phyloP scores from a whole-genome alignment of 2,329 filamentous ascomycete genomes.

The Thielaviopsis populi region DNA sequence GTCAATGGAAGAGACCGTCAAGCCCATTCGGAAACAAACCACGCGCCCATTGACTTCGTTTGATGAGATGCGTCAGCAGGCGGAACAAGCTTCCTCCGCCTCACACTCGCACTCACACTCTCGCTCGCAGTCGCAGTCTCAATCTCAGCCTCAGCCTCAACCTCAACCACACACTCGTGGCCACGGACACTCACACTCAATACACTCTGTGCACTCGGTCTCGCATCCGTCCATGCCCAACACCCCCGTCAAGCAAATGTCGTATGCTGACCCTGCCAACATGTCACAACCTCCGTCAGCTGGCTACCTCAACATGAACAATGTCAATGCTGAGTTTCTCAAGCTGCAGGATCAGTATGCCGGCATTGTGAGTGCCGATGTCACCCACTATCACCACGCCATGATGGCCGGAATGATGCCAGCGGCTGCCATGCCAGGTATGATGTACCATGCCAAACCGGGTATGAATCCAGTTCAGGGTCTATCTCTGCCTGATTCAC shows the following conservation, averaged over 20 bases:
- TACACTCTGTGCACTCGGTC: not conserved
- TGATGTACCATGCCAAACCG: constrained; percentile 13
- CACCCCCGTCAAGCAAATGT: constrained; percentile 25
- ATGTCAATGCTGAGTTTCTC: constrained; percentile 31
- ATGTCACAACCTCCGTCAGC: constrained; percentile 31
- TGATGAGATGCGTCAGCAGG: constrained; percentile 42
- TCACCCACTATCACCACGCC: constrained; percentile 13
- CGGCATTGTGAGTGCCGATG: constrained; percentile 7
- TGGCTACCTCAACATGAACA: constrained; percentile 42
- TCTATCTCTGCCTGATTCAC: not conserved
- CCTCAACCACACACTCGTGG: not conserved
- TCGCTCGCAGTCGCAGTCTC: not conserved
- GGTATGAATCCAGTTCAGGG: not conserved
- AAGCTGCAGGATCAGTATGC: constrained; percentile 23
- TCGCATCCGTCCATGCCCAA: constrained; percentile 9
- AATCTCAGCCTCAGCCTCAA: constrained; percentile 8
- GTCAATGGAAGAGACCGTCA: constrained; percentile 52
- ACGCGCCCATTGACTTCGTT: constrained; percentile 39
- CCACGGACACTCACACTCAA: constrained; percentile 3
- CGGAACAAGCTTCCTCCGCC: constrained; percentile 29
- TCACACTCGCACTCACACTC: constrained; percentile 1
- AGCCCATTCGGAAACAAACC: constrained; percentile 32
- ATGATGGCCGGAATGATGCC: constrained; percentile 16
- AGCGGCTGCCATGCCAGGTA: constrained; percentile 2
- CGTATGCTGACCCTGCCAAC: constrained; percentile 29